Base-by-base conservation (phyloP, 2,329 filamentous ascomycete genomes). In the Phialocephala sp. region DNA sequence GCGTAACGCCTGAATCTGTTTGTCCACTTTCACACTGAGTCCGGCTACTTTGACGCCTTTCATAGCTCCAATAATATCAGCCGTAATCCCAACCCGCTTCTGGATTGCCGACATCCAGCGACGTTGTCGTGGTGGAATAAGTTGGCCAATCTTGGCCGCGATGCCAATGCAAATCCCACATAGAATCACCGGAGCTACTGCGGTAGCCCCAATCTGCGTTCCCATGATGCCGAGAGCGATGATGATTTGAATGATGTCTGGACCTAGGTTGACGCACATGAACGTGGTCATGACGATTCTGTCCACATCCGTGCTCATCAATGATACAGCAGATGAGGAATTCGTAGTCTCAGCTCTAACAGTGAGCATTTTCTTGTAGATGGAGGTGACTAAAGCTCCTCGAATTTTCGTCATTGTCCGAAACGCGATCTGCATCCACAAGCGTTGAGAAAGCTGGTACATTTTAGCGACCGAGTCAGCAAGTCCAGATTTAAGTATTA, bases 311-410 rank as follows among this genome's bases (percentile, higher is more conserved):
- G 80, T 76, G 18, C 77, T 79, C 80, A 84, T 83, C 11, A 83
- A 72, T 1, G 81, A 83, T 6, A 68, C 1, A 81, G 57, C 63
- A 22, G 47, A 43, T 35, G 39, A 1, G 76, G 72, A 0, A 69
- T 76, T 8, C 78, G 41, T 0, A 71, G 74, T n/a, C 77, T 68
- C 27, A 79, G 76, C 5, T 78, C 50, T 72, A n/a, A 81, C 64
- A 0, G 73, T 68, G 0, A 80, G 64, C 0, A 80, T 81, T 70
- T 83, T 83, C 24, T 79, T 78, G 69, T 83, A 87, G 1, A 87
- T 79, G 68, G 84, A 75, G 0, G 81, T 80, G 22, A 82, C 75
- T 2, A 83, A 70, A 0, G 74, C 76, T 8, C 78, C 79, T 52
- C 81, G 75, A 9, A 79, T 70, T 77, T 82, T 80, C 14, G 78